Evolutionary conservation across 192 early-diverging fungal species (phyloP), one percentile per base, ranked within the genome.

Genomic region (Phlyctochytrium planicorne): DNA sequence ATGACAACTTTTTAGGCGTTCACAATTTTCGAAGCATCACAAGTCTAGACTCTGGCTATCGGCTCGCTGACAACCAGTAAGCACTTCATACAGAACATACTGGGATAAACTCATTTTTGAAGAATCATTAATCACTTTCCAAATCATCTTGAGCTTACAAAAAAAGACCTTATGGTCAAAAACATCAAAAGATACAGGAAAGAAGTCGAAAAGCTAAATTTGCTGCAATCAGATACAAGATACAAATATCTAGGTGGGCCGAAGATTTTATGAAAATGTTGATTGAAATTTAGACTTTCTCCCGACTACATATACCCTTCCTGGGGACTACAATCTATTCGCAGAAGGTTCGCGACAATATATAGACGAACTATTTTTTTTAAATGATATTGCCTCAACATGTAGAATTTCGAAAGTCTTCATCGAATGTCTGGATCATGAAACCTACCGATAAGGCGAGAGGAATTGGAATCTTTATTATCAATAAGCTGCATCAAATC

Each of bases 151-250:
- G 84, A 85, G 57, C 62, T 85, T 29, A 84, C 82, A 2, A 85
- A 84, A 47, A 85, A 85, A 59, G 84, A 85, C 63, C 69, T 84
- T 40, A 78, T 85, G 82, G 84, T 85, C n/a, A 85, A 85, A 60
- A 85, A 85, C 66, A 73, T 84, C 30, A 84, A 85, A 52, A 56
- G 82, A 17, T 84, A 84, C 56, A 65, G 75, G 20, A 85, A 83
- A 59, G 84, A 85, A 56, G 30, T 84, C 29, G 81, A 81, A 62
- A 81, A 71, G 40, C 72, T 74, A 12, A 75, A 67, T 40, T 75
- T 52, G 36, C 33, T 76, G 53, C 57, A 73, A 66, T 40, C n/a
- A 23, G 62, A 63, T 3, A 30, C 63, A 35, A 72, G 62, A 32
- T 74, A 75, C 33, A 63, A 70, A 34, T 77, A 77, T 62, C 23